Base-by-base conservation (phyloP, 495 filamentous ascomycete species). In the Cenococcum geophilum region DNA sequence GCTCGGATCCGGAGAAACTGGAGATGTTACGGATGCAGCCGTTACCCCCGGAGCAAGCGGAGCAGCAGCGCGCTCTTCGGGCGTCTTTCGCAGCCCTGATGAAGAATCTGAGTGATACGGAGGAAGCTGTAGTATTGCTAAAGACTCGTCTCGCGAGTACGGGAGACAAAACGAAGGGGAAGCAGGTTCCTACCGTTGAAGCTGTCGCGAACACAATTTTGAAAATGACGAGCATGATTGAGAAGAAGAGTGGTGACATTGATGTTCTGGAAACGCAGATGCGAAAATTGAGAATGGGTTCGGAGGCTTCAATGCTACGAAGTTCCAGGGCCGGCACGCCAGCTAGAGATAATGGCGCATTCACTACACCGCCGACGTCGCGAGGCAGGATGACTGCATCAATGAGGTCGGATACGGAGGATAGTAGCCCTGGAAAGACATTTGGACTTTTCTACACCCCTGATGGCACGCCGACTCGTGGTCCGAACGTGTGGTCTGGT, bases 171-270 rank as follows among this genome's bases (percentile, higher is more conserved):
- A 50, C 62, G 1, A 49, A 57, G 11, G 55, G 55, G n/a, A 71
- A 34, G 12, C 69, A 79, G 45, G 76, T 78, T n/a, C 95, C 93
- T 1, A 97, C 92, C 0, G 87, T 96, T 1, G 95, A 97, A 64
- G 89, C 90, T 8, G 90, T 97, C 20, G 83, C 89, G 47, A 88
- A 87, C 53, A 97, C 95, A 5, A 95, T 99, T 63, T 77, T 77
- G 55, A 96, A 93, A 58, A 89, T 99, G 83, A 97, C 91, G 55
- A 83, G 76, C 61, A 95, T 97, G 89, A 86, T 86, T 0, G 89
- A 96, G 76, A 86, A 85, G 73, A 88, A 86, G 70, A 90, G 86
- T 71, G 86, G 83, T 49, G 93, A 97, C 64, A 85, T 97, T 51
- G 89, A 95, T 72, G 82, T 95, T 11, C 79, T 97, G 27, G 93